These are phyloP conservation scores for Calonectria multiphialidica DNA, from an alignment of 2,329 filamentous ascomycete genomes.

Conservation along the genomic window DNA sequence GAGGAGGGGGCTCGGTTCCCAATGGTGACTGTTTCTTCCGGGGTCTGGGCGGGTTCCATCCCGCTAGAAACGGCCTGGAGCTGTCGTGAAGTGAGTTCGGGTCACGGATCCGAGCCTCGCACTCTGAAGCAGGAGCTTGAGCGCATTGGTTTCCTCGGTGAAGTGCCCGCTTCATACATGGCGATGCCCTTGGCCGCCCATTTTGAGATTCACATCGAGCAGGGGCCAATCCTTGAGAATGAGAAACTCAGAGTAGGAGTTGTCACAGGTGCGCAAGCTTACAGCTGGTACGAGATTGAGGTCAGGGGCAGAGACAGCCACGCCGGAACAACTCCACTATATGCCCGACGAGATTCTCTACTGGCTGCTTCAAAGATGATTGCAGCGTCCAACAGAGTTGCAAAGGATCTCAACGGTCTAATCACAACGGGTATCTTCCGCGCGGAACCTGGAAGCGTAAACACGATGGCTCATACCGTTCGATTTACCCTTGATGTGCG, in stretches of 20 bases:
- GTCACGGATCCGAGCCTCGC: neutral
- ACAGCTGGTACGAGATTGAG: slow-evolving; percentile 42
- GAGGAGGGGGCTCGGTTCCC: slow-evolving; percentile 85
- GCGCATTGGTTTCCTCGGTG: slow-evolving; percentile 77
- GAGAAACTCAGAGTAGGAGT: neutral
- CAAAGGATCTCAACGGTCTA: slow-evolving; percentile 34
- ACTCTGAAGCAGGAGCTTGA: slow-evolving; percentile 62
- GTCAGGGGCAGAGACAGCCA: slow-evolving; percentile 41
- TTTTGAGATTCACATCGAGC: slow-evolving; percentile 85
- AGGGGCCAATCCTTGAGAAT: neutral
- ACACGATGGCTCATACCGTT: slow-evolving; percentile 76
- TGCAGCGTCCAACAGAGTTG: neutral
- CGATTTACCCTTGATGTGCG: slow-evolving; percentile 76
- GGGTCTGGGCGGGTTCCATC: slow-evolving; percentile 79
- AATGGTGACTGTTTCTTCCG: slow-evolving; percentile 77
- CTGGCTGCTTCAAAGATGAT: neutral
- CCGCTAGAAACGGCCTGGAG: slow-evolving; percentile 69
- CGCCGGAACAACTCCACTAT: slow-evolving; percentile 40
- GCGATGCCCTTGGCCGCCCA: slow-evolving; percentile 73
- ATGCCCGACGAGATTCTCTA: slow-evolving; percentile 41
- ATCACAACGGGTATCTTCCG: slow-evolving; percentile 45
- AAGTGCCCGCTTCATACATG: slow-evolving; percentile 36
- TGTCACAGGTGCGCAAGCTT: slow-evolving; percentile 40
- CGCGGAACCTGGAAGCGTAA: slow-evolving; percentile 69
- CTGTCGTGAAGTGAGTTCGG: slow-evolving; percentile 66